Conservation (phyloP, 768 basidiomycete genomes). For the Cantharellus cinnabarinus region DNA sequence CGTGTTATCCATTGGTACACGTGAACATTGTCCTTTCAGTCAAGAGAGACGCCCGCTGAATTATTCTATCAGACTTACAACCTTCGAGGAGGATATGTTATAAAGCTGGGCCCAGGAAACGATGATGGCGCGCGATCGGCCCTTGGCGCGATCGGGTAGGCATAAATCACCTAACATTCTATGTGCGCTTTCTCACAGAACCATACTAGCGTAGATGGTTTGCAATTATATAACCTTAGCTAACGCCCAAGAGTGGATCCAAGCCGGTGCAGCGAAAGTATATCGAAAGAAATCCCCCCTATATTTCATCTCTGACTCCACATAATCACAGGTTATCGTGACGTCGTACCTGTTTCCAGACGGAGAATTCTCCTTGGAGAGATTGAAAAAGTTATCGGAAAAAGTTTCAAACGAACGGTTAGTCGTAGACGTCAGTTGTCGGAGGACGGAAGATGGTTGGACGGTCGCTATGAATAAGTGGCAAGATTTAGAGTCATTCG, state of each 20-base stretch:
- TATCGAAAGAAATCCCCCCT: slow-evolving; percentile 1
- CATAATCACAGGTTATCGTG: slow-evolving; percentile 60
- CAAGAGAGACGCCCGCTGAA: slow-evolving; percentile 53
- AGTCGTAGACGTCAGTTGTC: slow-evolving; percentile 91
- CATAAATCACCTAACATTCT: too few species aligned
- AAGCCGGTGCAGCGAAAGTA: slow-evolving; percentile 80
- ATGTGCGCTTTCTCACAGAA: too few species aligned
- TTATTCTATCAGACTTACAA: slow-evolving; percentile 46
- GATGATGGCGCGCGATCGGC: slow-evolving; percentile 77
- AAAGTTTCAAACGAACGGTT: slow-evolving; percentile 65
- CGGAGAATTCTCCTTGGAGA: slow-evolving; percentile 55
- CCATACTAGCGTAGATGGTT: too few species aligned
- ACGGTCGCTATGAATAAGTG: slow-evolving; percentile 97
- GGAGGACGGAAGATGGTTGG: slow-evolving; percentile 58
- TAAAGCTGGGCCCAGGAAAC: slow-evolving; percentile 83
- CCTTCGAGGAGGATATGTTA: slow-evolving; percentile 80
- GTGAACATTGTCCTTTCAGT: slow-evolving; percentile 1
- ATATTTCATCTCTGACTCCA: not conserved
- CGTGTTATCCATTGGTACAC: not conserved
- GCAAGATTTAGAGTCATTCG: slow-evolving; percentile 84
- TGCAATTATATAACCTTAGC: slow-evolving; percentile 60
- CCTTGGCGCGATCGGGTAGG: slow-evolving; percentile 43
- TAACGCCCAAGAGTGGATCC: slow-evolving; percentile 73
- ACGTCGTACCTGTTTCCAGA: slow-evolving; percentile 86
- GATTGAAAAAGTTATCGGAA: slow-evolving; percentile 40